These are phyloP conservation scores for Spongispora temasekensis DNA, from an alignment of 1,284 basidiomycete genomes.

Conservation along the genomic window DNA sequence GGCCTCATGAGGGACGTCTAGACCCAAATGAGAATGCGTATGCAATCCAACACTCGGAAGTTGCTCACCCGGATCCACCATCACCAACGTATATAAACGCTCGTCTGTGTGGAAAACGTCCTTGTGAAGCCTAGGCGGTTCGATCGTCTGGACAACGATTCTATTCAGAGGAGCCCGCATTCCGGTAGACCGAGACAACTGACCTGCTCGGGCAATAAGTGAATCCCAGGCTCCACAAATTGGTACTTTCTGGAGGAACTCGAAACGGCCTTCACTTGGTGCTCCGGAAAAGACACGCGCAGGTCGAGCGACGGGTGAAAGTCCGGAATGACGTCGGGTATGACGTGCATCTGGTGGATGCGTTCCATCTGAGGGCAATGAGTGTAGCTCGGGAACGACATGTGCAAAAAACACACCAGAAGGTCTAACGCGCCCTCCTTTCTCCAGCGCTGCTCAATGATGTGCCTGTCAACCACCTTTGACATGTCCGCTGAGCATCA, in stretches of 20 bases:
- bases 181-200: constrained; percentile 18
- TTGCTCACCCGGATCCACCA: constrained; percentile 78
- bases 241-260: constrained; percentile 44
- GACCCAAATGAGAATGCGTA: constrained; percentile 7
- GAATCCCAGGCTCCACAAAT: constrained; percentile 73
- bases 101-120: constrained; percentile 81
- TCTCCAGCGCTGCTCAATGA: constrained; percentile 86
- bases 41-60: neutral
- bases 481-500: constrained; percentile 56
- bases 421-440: constrained; percentile 82
- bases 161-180: constrained; percentile 13
- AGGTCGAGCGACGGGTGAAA: constrained; percentile 77
- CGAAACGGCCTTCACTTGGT: constrained; percentile 25
- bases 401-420: constrained; percentile 54
- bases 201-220: constrained; percentile 64
- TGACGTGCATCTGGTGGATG: constrained; percentile 84
- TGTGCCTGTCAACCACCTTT: constrained; percentile 72
- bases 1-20: constrained; percentile 78
- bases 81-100: constrained; percentile 84
- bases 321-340: constrained; percentile 83
- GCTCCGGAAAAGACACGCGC: constrained; percentile 56
- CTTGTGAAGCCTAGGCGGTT: constrained; percentile 63
- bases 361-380: constrained; percentile 77
- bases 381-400: neutral
- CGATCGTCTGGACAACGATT: constrained; percentile 58